Evolutionary conservation across 371 early-diverging fungal genomes (phyloP).

Genomic region (Rhizopus delemar): DNA sequence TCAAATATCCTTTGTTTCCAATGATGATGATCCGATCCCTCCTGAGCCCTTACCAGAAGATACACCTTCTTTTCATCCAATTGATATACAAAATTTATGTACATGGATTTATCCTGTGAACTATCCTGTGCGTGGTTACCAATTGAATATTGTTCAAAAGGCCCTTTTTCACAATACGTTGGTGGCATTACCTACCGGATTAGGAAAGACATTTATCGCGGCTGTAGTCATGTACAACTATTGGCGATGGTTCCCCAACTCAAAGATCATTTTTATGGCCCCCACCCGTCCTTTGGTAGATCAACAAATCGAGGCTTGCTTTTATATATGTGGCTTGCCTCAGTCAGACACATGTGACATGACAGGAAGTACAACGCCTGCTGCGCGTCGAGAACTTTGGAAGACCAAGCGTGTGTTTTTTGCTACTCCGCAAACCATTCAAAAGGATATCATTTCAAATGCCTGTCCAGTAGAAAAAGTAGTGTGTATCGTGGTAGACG

Average conservation of each 20-base stretch:
- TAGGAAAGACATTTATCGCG: constrained; percentile 96
- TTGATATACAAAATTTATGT: constrained; percentile 55
- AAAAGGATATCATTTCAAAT: constrained; percentile 76
- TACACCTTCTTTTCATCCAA: constrained; percentile 41
- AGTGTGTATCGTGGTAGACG: constrained; percentile 84
- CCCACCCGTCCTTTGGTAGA: constrained; percentile 91
- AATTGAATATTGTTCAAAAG: constrained; percentile 80
- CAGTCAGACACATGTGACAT: constrained; percentile 70
- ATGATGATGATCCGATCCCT: constrained; percentile 21
- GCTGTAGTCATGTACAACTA: constrained; percentile 95
- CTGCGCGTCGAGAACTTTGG: constrained; percentile 59
- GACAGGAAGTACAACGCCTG: constrained; percentile 70
- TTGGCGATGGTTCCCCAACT: constrained; percentile 91
- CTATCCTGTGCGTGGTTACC: constrained; percentile 81
- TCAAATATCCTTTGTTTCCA: constrained; percentile 18
- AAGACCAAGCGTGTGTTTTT: constrained; percentile 74
- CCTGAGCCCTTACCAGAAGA: constrained; percentile 16
- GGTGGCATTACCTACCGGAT: constrained; percentile 87
- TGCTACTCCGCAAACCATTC: constrained; percentile 86
- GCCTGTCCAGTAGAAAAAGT: constrained; percentile 60
- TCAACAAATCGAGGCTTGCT: constrained; percentile 90
- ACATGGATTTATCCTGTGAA: constrained; percentile 87
- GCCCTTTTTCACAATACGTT: constrained; percentile 85
- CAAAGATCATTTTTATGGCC: constrained; percentile 89
- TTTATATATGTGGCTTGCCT: constrained; percentile 69